Conservation (phyloP, 2,329 filamentous ascomycete species). For the Nakataea oryzae region DNA sequence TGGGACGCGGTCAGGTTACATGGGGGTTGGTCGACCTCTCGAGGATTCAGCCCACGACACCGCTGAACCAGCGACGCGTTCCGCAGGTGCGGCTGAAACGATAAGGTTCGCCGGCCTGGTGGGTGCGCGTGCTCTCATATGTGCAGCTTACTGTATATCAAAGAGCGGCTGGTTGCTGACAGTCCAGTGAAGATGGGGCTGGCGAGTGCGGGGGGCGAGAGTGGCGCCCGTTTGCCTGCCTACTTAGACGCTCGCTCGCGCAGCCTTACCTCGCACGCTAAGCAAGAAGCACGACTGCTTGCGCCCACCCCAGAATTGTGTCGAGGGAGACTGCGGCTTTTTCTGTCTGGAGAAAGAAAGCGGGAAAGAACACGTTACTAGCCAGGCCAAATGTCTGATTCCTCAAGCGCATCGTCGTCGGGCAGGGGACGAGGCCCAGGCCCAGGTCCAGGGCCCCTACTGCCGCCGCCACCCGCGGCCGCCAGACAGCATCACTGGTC, state of each 20-base stretch:
- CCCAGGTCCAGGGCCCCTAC: too few species aligned
- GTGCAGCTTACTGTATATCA: too few species aligned
- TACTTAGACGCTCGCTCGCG: too few species aligned
- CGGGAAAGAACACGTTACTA: background rate
- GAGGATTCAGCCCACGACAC: background rate
- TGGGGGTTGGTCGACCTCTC: background rate
- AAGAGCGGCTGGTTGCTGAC: background rate
- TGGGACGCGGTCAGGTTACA: background rate
- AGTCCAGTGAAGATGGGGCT: too few species aligned
- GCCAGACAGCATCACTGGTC: conserved; percentile 34
- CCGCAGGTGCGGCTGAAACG: background rate
- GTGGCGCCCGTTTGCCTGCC: background rate
- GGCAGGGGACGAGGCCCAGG: too few species aligned
- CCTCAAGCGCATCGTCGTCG: background rate
- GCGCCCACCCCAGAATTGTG: background rate
- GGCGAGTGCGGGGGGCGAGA: too few species aligned
- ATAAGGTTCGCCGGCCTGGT: too few species aligned
- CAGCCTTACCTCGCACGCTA: background rate
- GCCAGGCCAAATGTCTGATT: background rate
- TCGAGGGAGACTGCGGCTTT: background rate
- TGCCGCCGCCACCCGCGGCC: too few species aligned
- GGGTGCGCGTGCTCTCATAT: too few species aligned
- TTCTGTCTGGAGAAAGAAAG: background rate
- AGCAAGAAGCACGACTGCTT: background rate
- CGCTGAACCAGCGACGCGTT: background rate